Conservation (phyloP, 371 early-diverging fungal genomes). For the Dinochytrium kinnereticum region DNA sequence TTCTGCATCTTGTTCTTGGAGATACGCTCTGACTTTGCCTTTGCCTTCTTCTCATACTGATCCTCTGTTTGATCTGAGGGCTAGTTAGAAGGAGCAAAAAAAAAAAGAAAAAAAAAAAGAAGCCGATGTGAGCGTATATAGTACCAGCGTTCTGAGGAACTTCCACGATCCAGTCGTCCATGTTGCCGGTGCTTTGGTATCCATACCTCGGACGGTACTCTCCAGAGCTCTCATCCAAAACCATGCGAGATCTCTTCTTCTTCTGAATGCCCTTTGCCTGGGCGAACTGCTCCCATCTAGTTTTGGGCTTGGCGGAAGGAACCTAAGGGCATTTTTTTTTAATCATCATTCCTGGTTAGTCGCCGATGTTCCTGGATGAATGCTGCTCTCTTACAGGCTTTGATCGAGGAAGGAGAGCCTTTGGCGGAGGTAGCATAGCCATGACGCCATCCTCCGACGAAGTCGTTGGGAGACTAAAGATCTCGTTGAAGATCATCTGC, state of each 20-base stretch:
- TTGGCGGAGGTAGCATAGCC: conserved; percentile 78
- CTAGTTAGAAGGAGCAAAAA: not conserved
- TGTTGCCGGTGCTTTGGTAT: conserved; percentile 75
- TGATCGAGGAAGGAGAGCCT: conserved; percentile 80
- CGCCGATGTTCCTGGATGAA: not conserved
- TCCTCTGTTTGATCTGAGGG: conserved; percentile 81
- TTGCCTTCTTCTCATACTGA: conserved; percentile 73
- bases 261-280: conserved; percentile 96
- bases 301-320: conserved; percentile 85
- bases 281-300: conserved; percentile 99
- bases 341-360: not conserved
- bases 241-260: conserved; percentile 83
- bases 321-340: conserved; percentile 38
- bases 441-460: conserved; percentile 77
- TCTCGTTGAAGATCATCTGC: conserved; percentile 86
- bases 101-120: conserved; percentile 2
- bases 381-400: conserved; percentile 64
- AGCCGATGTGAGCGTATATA: conserved; percentile 8
- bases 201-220: conserved; percentile 94
- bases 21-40: conserved; percentile 86
- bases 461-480: conserved; percentile 81
- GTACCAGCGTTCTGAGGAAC: conserved; percentile 73
- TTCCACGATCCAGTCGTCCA: conserved; percentile 88
- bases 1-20: conserved; percentile 85
- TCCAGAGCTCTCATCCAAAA: conserved; percentile 85